Base-by-base conservation (phyloP, 2,329 filamentous ascomycete genomes). In the Colletotrichum orchidophilum region DNA sequence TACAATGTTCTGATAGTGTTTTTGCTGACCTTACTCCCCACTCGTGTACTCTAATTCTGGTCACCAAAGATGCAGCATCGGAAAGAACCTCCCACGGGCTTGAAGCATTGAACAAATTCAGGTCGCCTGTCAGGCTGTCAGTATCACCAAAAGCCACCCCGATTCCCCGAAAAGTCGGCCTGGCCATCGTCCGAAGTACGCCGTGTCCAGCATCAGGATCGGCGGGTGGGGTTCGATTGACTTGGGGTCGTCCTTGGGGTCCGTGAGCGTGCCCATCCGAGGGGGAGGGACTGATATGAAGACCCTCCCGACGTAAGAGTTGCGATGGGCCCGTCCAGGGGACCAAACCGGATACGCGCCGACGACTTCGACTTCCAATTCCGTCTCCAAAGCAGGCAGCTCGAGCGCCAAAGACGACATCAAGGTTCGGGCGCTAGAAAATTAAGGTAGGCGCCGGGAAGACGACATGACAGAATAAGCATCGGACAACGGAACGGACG, bases 281-380 rank as follows among this genome's bases (percentile, higher is more conserved):
- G 27, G 9, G n/a, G 29, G 29, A 58, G 53, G 21, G 24, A 58
- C 54, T 13, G 24, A 24, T 59, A 65, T 39, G 33, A 29, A 31
- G 35, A 49, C 63, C 11, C 63, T 66, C 63, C 54, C 63, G 63
- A 29, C 29, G 3, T 53, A 66, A 35, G 54, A 42, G 12, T 21
- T 24, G 24, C 63, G 39, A 15, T 58, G 35, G 18, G 15, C 39
- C 39, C 15, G 15, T n/a, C 39, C 63, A 59, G 53, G 29, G 63
- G 29, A 29, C 3, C n/a, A 24, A 52, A 27, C 49, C 53, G 62
- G 62, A 29, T 46, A 26, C 54, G 66, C 64, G 49, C 62, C 66
- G 66, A 70, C 15, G 15, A 33, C 46, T 21, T n/a, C 29, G 6
- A n/a, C n/a, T n/a, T n/a, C n/a, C n/a, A n/a, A 57, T 46, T 12